Conservation (phyloP, 345 rosid genomes). For the Citrus inodora region DNA sequence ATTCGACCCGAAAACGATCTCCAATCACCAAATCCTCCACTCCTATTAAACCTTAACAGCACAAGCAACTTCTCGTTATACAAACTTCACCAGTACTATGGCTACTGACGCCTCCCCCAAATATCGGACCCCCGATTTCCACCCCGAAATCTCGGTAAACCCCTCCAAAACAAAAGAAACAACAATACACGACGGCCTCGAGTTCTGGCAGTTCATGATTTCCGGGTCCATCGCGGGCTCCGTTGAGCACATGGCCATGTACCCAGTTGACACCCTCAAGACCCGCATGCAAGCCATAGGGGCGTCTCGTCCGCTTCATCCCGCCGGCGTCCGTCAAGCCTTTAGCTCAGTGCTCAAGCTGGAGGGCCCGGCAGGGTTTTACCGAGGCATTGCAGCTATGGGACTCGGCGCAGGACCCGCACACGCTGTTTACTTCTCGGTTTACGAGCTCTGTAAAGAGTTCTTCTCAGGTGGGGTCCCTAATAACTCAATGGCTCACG, state of each 20-base stretch:
- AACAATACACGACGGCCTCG: constrained; percentile 64
- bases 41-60: background rate
- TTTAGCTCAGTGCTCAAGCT: constrained; percentile 44
- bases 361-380: constrained; percentile 54
- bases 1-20: constrained; percentile 23
- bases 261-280: constrained; percentile 75
- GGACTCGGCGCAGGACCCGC: constrained; percentile 86
- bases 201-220: constrained; percentile 92
- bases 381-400: constrained; percentile 74
- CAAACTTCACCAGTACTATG: constrained; percentile 15
- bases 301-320: constrained; percentile 40
- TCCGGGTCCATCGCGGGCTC: constrained; percentile 95
- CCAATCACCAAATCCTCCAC: constrained; percentile 12
- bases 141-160: constrained; percentile 34
- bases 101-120: constrained; percentile 63
- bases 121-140: constrained; percentile 44
- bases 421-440: constrained; percentile 72
- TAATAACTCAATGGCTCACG: constrained; percentile 50
- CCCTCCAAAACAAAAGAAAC: background rate
- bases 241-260: constrained; percentile 90
- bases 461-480: constrained; percentile 46
- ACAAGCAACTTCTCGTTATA: background rate
- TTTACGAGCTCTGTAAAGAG: constrained; percentile 60
- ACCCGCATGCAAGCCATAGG: constrained; percentile 76
- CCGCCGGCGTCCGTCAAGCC: constrained; percentile 48